A percentile compares a stretch with the other conserved stretches of the same genome.
Evolutionary conservation across 352 stramenopile genomes (phyloP).

Genomic region (Phytophthora hibernalis): DNA sequence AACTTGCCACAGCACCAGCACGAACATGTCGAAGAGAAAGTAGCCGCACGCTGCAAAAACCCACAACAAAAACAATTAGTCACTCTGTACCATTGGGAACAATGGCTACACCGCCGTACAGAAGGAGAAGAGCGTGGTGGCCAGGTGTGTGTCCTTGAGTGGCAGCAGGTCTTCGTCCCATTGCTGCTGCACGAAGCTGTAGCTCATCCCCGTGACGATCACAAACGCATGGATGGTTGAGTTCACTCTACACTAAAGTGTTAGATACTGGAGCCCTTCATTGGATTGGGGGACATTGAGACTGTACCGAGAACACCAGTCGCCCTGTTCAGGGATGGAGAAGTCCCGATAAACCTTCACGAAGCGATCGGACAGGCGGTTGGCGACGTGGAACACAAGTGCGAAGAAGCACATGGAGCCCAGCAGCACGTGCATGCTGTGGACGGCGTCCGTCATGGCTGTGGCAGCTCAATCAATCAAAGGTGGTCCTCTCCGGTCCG

Average conservation of each 20-base stretch:
- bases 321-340: conserved; percentile 66
- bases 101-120: conserved; percentile 48
- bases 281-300: neutral
- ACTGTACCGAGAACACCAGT: conserved; percentile 83
- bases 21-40: conserved; percentile 84
- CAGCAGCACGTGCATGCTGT: conserved; percentile 56
- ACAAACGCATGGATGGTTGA: conserved; percentile 80
- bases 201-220: conserved; percentile 71
- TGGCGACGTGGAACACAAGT: conserved; percentile 56
- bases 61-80: neutral
- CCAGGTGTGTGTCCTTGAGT: conserved; percentile 53
- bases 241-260: conserved; percentile 56
- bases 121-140: conserved; percentile 77
- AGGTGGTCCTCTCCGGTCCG: neutral
- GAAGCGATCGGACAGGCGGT: conserved; percentile 61
- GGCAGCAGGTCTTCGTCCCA: conserved; percentile 76
- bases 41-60: conserved; percentile 73
- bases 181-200: conserved; percentile 61
- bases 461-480: neutral
- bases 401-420: conserved; percentile 66
- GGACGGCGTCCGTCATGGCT: conserved; percentile 22
- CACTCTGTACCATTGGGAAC: neutral
- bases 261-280: conserved; percentile 5
- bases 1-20: conserved; percentile 75
- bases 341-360: conserved; percentile 78